These are phyloP conservation scores for Amanita phalloides DNA, from an alignment of 768 basidiomycete genomes.

Conservation along the genomic window DNA sequence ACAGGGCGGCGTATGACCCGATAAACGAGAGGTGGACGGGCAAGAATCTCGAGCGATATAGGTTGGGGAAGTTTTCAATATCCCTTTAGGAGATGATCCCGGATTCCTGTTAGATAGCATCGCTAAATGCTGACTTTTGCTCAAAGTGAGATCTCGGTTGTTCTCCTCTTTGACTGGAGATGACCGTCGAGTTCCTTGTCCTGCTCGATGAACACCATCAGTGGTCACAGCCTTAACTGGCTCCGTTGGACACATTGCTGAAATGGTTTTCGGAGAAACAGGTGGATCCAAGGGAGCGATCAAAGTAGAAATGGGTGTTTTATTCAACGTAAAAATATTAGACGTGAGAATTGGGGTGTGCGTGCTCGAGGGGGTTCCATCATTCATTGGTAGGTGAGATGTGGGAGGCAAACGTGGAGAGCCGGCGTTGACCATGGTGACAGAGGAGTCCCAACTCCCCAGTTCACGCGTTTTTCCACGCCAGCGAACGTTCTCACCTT, in stretches of 20 bases:
- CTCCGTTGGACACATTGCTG: neutral
- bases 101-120: neutral
- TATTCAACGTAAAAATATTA: neutral
- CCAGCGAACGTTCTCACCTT: conserved; percentile 1
- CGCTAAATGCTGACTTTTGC: neutral
- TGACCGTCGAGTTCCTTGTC: neutral
- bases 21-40: neutral
- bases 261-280: conserved; percentile 1
- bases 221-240: neutral
- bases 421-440: neutral
- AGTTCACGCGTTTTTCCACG: neutral
- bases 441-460: conserved; percentile 1
- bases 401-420: neutral
- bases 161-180: neutral
- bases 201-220: neutral
- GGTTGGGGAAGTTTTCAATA: conserved; percentile 4
- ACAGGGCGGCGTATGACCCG: neutral
- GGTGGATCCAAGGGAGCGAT: neutral
- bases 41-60: neutral
- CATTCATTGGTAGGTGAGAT: neutral
- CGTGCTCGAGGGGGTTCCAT: neutral
- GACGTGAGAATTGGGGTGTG: neutral
- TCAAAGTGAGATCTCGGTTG: neutral
- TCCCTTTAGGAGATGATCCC: conserved; percentile 2
- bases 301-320: neutral